phyloP scores from a whole-genome alignment of 1,139 yeast species.

The Blastobotrys buckinghamii region DNA sequence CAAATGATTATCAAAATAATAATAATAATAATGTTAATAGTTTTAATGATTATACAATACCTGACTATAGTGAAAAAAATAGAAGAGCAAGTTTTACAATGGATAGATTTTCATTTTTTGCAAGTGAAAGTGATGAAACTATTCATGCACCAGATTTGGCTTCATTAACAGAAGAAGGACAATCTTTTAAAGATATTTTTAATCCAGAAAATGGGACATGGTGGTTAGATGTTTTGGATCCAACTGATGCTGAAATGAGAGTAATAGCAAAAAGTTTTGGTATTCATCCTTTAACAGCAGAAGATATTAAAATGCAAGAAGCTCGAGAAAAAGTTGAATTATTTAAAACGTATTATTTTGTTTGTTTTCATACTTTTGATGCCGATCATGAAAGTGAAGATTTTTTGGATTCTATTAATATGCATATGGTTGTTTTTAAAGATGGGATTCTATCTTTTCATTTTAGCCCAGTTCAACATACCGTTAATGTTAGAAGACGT shows the following conservation, averaged over 20 bases:
- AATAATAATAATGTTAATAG: too few species aligned
- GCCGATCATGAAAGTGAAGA: conserved; percentile 33
- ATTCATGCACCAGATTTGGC: conserved; percentile 85
- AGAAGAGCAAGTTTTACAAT: conserved; percentile 3
- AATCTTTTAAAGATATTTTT: conserved; percentile 61
- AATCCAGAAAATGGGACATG: conserved; percentile 50
- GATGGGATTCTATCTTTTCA: conserved; percentile 92
- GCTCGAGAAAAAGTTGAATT: conserved; percentile 93
- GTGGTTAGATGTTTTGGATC: conserved; percentile 91
- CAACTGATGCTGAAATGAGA: conserved; percentile 96
- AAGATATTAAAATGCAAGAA: conserved; percentile 90
- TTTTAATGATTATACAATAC: neutral
- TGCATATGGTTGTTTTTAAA: conserved; percentile 86
- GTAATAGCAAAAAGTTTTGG: conserved; percentile 86
- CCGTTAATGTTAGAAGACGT: conserved; percentile 89
- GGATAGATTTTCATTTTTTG: conserved; percentile 78
- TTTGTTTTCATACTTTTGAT: conserved; percentile 91
- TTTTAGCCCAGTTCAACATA: conserved; percentile 92
- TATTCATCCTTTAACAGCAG: conserved; percentile 92
- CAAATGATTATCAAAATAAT: too few species aligned
- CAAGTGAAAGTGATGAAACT: conserved; percentile 77
- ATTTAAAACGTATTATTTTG: conserved; percentile 82
- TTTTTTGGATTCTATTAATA: conserved; percentile 83
- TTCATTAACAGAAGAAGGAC: conserved; percentile 59
- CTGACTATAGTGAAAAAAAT: neutral